phyloP scores from a whole-genome alignment of 768 basidiomycete genomes.

The Agaricus blazei region DNA sequence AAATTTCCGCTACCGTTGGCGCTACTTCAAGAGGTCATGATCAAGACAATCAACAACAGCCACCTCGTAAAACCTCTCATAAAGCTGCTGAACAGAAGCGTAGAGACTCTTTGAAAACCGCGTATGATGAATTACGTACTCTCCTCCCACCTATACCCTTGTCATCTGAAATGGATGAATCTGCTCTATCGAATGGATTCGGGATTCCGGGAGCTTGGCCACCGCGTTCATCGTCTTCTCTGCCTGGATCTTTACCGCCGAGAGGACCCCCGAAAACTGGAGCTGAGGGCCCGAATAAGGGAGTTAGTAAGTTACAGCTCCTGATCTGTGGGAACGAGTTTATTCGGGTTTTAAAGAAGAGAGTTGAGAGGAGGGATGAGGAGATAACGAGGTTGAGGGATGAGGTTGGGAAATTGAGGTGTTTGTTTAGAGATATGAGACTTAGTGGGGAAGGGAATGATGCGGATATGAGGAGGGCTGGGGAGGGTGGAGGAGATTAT shows the following conservation, averaged over 20 bases:
- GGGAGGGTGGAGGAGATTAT: conserved; percentile 27
- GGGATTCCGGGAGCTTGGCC: conserved; percentile 15
- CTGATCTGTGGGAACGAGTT: conserved; percentile 89
- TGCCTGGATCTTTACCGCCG: conserved; percentile 87
- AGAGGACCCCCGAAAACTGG: conserved; percentile 83
- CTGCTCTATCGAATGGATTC: not conserved
- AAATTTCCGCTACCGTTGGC: not conserved
- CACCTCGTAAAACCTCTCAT: conserved; percentile 68
- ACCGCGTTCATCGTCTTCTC: conserved; percentile 32
- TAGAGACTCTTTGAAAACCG: conserved; percentile 92
- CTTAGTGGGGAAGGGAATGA: conserved; percentile 25
- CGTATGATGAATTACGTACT: conserved; percentile 78
- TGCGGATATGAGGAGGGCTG: conserved; percentile 15
- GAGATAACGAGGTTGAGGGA: conserved; percentile 65
- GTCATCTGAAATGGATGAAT: conserved; percentile 54
- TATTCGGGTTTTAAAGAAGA: conserved; percentile 69
- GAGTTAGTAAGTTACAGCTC: conserved; percentile 90
- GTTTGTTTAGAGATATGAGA: conserved; percentile 22
- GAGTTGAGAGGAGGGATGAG: conserved; percentile 74
- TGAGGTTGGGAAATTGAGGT: conserved; percentile 61
- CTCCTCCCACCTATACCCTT: conserved; percentile 88
- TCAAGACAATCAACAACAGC: conserved; percentile 9
- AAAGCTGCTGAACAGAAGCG: conserved; percentile 98
- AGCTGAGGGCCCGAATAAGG: conserved; percentile 90
- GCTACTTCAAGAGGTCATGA: not conserved